phyloP scores from a whole-genome alignment of 345 rosid species.

The Corchorus capsularis region DNA sequence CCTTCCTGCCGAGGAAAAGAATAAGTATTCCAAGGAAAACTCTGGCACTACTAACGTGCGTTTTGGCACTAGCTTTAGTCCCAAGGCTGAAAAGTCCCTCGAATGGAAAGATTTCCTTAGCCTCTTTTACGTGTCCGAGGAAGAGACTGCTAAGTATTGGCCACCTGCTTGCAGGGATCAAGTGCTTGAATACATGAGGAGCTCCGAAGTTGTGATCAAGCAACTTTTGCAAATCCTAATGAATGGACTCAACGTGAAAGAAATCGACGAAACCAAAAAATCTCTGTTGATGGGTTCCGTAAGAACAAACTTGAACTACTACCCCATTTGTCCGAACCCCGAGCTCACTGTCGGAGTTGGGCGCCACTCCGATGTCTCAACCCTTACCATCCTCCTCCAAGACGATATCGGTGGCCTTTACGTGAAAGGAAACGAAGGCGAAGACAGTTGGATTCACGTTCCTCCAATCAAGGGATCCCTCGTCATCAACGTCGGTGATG shows the following conservation, averaged over 20 bases:
- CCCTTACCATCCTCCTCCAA: too few relatives aligned
- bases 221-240: conserved; percentile 15
- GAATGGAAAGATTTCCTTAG: too few relatives aligned
- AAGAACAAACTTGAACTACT: too few relatives aligned
- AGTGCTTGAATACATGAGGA: conserved; percentile 26
- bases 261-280: conserved; percentile 26
- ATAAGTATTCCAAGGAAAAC: conserved; percentile 23
- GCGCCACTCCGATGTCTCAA: too few relatives aligned
- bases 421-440: background rate
- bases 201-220: conserved; percentile 23
- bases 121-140: too few relatives aligned
- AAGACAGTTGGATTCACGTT: background rate
- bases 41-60: conserved; percentile 27
- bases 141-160: too few relatives aligned
- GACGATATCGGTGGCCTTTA: background rate
- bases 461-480: conserved; percentile 15
- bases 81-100: too few relatives aligned
- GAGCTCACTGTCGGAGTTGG: too few relatives aligned
- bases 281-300: background rate
- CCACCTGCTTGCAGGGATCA: too few relatives aligned
- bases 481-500: conserved; percentile 23
- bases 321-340: too few relatives aligned
- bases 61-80: conserved; percentile 27
- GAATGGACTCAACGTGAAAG: conserved; percentile 26
- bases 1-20: conserved; percentile 30